Conservation (phyloP, 2,329 filamentous ascomycete species). For the Beauveria australis region DNA sequence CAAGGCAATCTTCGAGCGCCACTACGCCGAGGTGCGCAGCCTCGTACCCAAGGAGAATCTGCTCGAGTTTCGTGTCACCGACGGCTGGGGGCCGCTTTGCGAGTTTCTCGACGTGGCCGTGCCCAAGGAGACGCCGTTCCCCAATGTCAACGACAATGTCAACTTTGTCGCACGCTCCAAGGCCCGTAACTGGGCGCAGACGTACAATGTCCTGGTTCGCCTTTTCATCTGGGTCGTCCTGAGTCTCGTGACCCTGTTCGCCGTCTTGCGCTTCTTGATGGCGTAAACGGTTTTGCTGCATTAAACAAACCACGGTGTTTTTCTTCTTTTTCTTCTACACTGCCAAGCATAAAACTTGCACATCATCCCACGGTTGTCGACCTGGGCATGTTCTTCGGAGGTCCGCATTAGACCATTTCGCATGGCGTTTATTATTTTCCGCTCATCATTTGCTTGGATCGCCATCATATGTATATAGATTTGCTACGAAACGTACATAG, state of each 20-base stretch:
- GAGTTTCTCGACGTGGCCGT: constrained; percentile 25
- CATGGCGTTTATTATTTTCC: constrained; percentile 3
- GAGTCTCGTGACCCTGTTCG: constrained; percentile 10
- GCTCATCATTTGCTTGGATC: neutral
- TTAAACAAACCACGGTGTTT: neutral
- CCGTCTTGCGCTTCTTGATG: neutral
- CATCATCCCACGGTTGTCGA: neutral
- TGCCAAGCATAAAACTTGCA: neutral
- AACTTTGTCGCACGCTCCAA: constrained; percentile 26
- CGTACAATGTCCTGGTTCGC: constrained; percentile 25
- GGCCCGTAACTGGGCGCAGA: constrained; percentile 26
- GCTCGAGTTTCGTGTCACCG: constrained; percentile 26
- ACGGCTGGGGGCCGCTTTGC: constrained; percentile 32
- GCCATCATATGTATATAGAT: neutral
- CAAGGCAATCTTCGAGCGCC: constrained; percentile 49
- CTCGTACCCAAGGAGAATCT: constrained; percentile 23
- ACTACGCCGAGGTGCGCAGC: constrained; percentile 27
- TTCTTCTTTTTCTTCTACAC: neutral
- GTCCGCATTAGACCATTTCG: constrained; percentile 4
- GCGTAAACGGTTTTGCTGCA: neutral
- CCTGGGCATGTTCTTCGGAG: neutral
- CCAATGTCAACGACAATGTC: constrained; percentile 27
- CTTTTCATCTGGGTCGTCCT: constrained; percentile 16
- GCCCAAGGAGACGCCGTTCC: constrained; percentile 27
- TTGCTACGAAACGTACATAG: constrained; percentile 5